Conservation (phyloP, 257 asterid genomes). For the Plantago major region DNA sequence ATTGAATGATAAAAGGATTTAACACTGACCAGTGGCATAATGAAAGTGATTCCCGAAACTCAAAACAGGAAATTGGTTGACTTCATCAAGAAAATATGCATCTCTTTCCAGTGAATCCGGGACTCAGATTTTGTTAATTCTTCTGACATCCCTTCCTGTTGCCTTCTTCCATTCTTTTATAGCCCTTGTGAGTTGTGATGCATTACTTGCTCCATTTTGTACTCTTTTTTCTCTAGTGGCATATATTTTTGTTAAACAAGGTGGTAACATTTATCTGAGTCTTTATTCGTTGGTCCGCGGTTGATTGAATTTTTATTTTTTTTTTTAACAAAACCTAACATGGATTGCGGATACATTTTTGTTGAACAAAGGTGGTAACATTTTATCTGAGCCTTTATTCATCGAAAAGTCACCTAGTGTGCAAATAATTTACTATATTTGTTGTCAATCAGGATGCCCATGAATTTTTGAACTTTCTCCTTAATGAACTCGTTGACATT, state of each 20-base stretch:
- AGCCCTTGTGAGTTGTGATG: background rate
- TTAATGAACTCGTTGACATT: conserved; percentile 80
- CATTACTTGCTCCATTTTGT: too few species aligned
- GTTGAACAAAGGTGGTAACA: too few species aligned
- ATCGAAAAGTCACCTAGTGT: conserved; percentile 1
- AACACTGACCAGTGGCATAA: too few species aligned
- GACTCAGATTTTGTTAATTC: conserved; percentile 7
- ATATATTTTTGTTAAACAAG: too few species aligned
- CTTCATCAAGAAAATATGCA: conserved; percentile 9
- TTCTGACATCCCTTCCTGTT: conserved; percentile 8
- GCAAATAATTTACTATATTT: conserved; percentile 9
- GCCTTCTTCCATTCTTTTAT: background rate
- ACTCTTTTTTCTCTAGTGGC: too few species aligned
- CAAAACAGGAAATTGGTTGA: background rate
- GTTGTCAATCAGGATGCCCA: conserved; percentile 71
- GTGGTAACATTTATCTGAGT: too few species aligned
- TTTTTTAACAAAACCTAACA: too few species aligned
- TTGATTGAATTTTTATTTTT: too few species aligned
- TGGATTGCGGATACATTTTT: too few species aligned
- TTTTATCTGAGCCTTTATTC: background rate
- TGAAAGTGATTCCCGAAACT: conserved; percentile 7
- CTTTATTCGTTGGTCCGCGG: too few species aligned
- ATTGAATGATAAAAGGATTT: too few species aligned
- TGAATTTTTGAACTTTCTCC: conserved; percentile 79
- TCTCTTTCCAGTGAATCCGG: background rate